A percentile compares a stretch with the other conserved stretches of the same genome.
Conservation (phyloP, 2,329 filamentous ascomycete genomes). For the Sporothrix luriei region DNA sequence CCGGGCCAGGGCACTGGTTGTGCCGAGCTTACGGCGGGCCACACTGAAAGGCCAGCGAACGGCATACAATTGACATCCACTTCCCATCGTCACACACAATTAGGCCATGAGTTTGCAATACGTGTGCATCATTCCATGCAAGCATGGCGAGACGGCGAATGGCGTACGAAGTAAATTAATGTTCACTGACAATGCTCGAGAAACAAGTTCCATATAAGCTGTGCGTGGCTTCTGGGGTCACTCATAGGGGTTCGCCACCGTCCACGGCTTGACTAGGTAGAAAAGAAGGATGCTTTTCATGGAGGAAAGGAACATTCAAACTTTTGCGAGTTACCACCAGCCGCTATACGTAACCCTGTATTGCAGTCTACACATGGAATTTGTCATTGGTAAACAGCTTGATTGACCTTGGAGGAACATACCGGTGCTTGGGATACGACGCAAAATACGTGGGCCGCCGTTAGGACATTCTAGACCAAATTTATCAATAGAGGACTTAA, state of each 20-base stretch:
- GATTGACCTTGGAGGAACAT: neutral
- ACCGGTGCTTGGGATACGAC: neutral
- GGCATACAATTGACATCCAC: neutral
- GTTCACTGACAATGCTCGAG: too few relatives aligned
- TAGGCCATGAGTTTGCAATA: neutral
- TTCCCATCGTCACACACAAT: neutral
- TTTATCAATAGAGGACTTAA: too few relatives aligned
- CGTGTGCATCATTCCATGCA: neutral
- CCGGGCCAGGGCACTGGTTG: neutral
- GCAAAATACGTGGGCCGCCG: neutral
- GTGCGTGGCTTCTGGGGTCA: neutral
- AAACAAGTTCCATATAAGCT: too few relatives aligned
- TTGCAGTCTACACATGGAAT: too few relatives aligned
- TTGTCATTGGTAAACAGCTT: neutral
- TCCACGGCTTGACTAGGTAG: neutral
- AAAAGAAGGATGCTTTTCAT: neutral
- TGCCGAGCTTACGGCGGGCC: conserved; percentile 24
- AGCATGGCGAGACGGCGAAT: neutral
- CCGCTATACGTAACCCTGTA: too few relatives aligned
- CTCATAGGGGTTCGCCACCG: neutral
- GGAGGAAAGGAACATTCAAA: neutral
- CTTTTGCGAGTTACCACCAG: too few relatives aligned
- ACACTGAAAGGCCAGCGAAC: neutral
- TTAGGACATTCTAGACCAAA: neutral
- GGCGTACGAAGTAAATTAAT: neutral